Evolutionary conservation across 2,329 filamentous ascomycete species (phyloP), one percentile per base, ranked within the genome.

Genomic region (Aspergillus alliaceus): DNA sequence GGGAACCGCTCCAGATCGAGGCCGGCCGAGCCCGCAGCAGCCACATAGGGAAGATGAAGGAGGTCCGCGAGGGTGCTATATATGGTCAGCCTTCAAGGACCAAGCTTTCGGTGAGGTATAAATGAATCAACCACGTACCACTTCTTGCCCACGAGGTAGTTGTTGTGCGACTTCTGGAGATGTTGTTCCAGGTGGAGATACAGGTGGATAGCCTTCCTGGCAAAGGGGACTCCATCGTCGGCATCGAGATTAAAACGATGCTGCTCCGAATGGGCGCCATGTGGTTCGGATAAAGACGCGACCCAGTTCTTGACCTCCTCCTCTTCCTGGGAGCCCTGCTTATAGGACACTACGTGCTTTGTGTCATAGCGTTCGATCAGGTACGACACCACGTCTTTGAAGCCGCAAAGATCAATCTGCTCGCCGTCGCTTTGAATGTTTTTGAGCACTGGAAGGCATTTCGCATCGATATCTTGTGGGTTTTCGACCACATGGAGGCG

Each of bases 1-100:
- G 60, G 56, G 31, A 62, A 59, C 11, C 44, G 32, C 44, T 61
- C 59, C 3, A 61, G 32, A 47, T 62, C 56, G 5, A 61, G 49
- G 1, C 39, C 49, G 9, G 37, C n/a, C 6, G 49, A 44, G 5
- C 39, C 32, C 14, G 59, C 60, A 3, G 56, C 52, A 2, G 53
- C 56, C 6, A 56, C 58, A 35, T 53, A 60, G 5, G 60, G 56
- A 20, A 60, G 51, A 20, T 54, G 29, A 2, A 39, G 34, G 6
- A 61, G 18, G 37, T 61, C 60, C 4, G 59, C 59, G 7, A 62
- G 18, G 9, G 60, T 60, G 34, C 60, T 62, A 20, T 20, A 39
- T 31, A 14, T 22, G 5, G 24, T 42, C 39, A 25, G 22, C 14
- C 9, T 31, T 6, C 22, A 27, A 27, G 35, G 22, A 9, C 14